Evolutionary conservation across 2,329 filamentous ascomycete species (phyloP), one percentile per base, ranked within the genome.

Genomic region (Colletotrichum trifolii): DNA sequence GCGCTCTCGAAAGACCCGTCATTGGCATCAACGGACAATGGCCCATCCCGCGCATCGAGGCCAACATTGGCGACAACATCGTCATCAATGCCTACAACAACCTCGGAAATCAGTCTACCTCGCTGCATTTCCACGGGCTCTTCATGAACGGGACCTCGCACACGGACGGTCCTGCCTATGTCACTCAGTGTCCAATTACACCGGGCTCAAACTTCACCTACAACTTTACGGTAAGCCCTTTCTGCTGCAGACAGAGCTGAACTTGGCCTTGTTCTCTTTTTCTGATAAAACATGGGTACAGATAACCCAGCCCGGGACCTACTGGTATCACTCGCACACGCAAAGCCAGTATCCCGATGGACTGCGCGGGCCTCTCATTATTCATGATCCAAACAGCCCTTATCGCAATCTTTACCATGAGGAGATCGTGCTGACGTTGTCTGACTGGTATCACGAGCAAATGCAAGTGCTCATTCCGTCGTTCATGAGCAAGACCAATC

Each of bases 21-120:
- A 92, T 95, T 73, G 91, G 90, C 49, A 90, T 96, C 78, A 95
- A 96, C 71, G 87, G 86, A 5, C 75, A 89, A 78, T 93, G 91
- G 90, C 92, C 92, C 2, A 84, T 91, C 56, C 92, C 92, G 1
- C 76, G 78, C 34, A 89, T 93, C 61, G 82, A 85, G 55, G 89
- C 85, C 42, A 83, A 83, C 52, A 79, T 88, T 54, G 89, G 89
- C 62, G 90, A 92, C 72, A 82, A 79, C 25, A 69, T 91, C 54
- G 73, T 90, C 64, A 78, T 90, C 66, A 87, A 87, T 60, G 80
- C 86, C 47, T 76, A 81, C 66, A 91, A 91, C 73, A 76, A 80
- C 25, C 79, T 91, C 6, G 85, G 85, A 6, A 88, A 91, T 71
- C 83, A 89, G 74, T 80, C 82, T 2, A 90, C 89, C 1, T 87